Evolutionary conservation across 1,284 basidiomycete genomes (phyloP), one percentile per base, ranked within the genome.

Genomic region (Boletus sp.): DNA sequence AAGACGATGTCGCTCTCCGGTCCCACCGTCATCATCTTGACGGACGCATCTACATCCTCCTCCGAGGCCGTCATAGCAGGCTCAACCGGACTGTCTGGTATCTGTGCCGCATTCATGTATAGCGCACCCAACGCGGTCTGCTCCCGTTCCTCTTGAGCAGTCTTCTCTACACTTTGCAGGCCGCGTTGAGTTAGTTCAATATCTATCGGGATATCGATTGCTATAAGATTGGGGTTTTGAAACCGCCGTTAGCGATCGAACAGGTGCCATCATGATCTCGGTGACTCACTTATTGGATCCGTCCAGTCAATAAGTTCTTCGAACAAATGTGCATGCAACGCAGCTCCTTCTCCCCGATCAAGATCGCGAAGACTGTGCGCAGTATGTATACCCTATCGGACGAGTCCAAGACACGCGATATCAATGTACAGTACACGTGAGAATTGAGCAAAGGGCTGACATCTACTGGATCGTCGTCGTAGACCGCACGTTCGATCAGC

Each of bases 221-320:
- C 85, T 88, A 61, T 45, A 59, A 40, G 50, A 55, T 54, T 10
- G 22, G 10, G 3, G 6, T 39, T 38, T 44, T 23, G 5, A 8
- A n/a, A 22, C 16, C 2, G 9, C 27, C 41, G 43, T 59, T 51
- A 59, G 57, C 38, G 50, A 54, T 63, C 54, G 53, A 51, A 46
- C 38, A 26, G 16, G 36, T 30, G 33, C 16, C 33, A 33, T 54
- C 32, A 52, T 39, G 33, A 53, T 51, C 46, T 32, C 46, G 48
- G 43, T 2, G 39, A 66, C 63, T 80, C 75, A 91, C 88, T 71
- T 58, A 76, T 65, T 54, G 86, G 87, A 60, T 91, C 88, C 59
- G 71, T 73, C 87, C 87, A 91, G 72, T 91, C 88, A 58, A 88
- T 72, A 49, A 80, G 75, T 69, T 91, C 88, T 70, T 90, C 88